Conservation (phyloP, 2,329 filamentous ascomycete genomes). For the Arthrinium phaeospermum region DNA sequence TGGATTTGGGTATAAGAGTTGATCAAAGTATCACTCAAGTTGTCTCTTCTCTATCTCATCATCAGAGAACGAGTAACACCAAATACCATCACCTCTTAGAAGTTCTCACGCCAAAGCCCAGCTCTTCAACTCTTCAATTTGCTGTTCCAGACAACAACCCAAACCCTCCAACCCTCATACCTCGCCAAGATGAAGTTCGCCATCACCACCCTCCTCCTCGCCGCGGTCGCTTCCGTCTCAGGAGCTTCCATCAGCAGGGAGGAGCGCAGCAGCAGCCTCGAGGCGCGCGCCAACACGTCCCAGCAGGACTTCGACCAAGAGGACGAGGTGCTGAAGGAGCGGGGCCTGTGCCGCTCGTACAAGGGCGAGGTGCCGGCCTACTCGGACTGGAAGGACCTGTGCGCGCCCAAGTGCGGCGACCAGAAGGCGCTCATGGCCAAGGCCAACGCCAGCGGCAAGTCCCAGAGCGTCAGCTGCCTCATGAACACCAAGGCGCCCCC, state of each 20-base stretch:
- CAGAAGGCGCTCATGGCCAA: not conserved
- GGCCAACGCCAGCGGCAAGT: not conserved
- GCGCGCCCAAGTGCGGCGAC: slow-evolving; percentile 21
- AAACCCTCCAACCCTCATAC: not conserved
- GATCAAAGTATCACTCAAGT: not conserved
- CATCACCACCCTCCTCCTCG: slow-evolving; percentile 4
- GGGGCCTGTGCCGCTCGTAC: slow-evolving; percentile 19
- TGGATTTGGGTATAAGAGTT: not conserved
- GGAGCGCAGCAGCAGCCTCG: not conserved
- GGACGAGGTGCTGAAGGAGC: not conserved
- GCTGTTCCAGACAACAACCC: not conserved
- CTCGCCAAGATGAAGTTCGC: slow-evolving; percentile 18
- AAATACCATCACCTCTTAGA: not conserved
- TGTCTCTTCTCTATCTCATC: not conserved
- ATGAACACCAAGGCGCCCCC: not conserved
- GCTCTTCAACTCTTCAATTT: not conserved
- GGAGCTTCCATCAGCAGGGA: not conserved
- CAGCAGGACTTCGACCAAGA: slow-evolving; percentile 8
- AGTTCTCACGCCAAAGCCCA: not conserved
- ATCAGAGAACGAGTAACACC: not conserved
- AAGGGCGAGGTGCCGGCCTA: not conserved
- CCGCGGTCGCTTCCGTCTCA: slow-evolving; percentile 5
- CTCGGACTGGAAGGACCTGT: slow-evolving; percentile 12
- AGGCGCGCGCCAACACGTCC: not conserved
- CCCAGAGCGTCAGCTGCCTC: slow-evolving; percentile 10